These are phyloP conservation scores for Knufia petricola DNA, from an alignment of 2,329 filamentous ascomycete genomes.

Conservation along the genomic window DNA sequence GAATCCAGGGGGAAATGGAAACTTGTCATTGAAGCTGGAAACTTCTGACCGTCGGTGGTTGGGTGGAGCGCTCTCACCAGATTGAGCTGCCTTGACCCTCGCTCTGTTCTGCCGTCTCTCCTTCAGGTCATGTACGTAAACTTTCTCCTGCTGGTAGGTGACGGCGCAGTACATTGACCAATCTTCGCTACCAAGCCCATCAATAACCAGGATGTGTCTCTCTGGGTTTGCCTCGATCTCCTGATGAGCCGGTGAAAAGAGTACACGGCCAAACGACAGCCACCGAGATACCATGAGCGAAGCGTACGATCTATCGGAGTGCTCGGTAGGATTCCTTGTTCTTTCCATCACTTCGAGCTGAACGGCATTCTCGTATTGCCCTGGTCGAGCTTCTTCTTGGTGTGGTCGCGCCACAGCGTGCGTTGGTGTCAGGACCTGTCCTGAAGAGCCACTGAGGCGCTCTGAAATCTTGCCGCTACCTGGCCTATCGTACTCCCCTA, in stretches of 20 bases:
- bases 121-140: slow-evolving; percentile 36
- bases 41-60: slow-evolving; percentile 28
- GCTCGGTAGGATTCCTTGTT: slow-evolving; percentile 32
- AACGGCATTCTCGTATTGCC: slow-evolving; percentile 19
- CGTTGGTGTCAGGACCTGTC: slow-evolving; percentile 15
- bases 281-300: slow-evolving; percentile 43
- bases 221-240: slow-evolving; percentile 33
- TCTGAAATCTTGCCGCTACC: slow-evolving; percentile 21
- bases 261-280: slow-evolving; percentile 42
- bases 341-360: slow-evolving; percentile 33
- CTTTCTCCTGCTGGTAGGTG: slow-evolving; percentile 33
- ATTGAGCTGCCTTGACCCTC: slow-evolving; percentile 31
- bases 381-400: slow-evolving; percentile 24
- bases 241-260: slow-evolving; percentile 41
- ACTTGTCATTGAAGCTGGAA: slow-evolving; percentile 30
- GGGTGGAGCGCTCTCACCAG: slow-evolving; percentile 21
- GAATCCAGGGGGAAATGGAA: slow-evolving; percentile 39
- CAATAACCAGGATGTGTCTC: slow-evolving; percentile 39
- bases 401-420: slow-evolving; percentile 27
- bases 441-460: slow-evolving; percentile 19
- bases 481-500: slow-evolving; percentile 40
- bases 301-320: slow-evolving; percentile 40
- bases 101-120: slow-evolving; percentile 25
- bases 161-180: slow-evolving; percentile 45
- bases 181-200: slow-evolving; percentile 43